Evolutionary conservation across 352 stramenopile species (phyloP), one percentile per base, ranked within the genome.

Genomic region (Phytophthora capsici): DNA sequence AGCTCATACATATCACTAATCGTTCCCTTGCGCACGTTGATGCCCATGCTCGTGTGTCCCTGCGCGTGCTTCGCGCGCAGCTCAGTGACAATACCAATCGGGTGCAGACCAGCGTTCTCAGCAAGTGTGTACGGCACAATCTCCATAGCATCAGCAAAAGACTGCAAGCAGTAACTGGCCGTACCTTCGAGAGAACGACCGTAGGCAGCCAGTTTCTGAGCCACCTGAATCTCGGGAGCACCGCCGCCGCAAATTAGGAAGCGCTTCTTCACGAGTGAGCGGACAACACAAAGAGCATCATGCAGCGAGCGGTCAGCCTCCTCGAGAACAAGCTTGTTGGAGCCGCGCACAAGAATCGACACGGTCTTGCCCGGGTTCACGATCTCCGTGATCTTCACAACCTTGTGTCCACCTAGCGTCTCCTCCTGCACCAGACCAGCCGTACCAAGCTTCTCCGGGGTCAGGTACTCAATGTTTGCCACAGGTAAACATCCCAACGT

Each of bases 1-100:
- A 98, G 84, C 62, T 97, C 94, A 84, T 98, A 99, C 96, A 99
- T 99, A 88, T 99, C 95, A 68, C 90, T 96, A 85, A 99, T 98
- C 48, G 80, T 84, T 60, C 95, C 95, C 80, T 95, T 97, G 58
- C 90, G 89, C 57, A 99, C 97, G 82, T 99, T 98, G 71, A 99
- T 99, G 61, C 97, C 97, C 53, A 94, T 96, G 66, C 85, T 97
- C 56, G 82, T 88, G 53, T 95, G 80, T 41, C 97, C 97, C 71
- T 96, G 88, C n/a, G 91, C 89, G 68, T 98, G 94, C 78, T 97
- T 96, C 30, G 92, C 89, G 34, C 94, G 89, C 71, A 98, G 78
- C 79, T 98, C 94, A 61, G 98, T 99, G 52, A 99, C 98, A 48
- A 99, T 98, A 38, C 96, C 79, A 74, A 99, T 99, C 30, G 98